Evolutionary conservation across 495 filamentous ascomycete species (phyloP), one percentile per base, ranked within the genome.

Genomic region (Trichoderma reesei): DNA sequence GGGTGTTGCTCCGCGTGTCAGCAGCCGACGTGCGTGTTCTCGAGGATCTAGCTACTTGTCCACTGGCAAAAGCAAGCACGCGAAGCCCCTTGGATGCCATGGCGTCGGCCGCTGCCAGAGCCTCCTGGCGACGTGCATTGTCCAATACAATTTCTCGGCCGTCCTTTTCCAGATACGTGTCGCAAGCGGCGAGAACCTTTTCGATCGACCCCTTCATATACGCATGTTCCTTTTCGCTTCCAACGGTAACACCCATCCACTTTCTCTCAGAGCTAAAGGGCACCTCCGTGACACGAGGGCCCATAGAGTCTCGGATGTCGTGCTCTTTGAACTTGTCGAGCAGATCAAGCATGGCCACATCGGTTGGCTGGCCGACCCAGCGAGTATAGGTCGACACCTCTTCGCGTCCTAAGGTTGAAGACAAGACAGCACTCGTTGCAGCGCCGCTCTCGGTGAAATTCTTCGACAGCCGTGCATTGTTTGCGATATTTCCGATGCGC

Each of bases 221-320:
- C 13, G 89, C 92, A 64, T 89, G 83, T 68, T 93, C 87, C 69
- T 79, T 83, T 34, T 82, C 79, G 60, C 67, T 73, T 38, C 87
- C 86, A 67, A 96, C 91, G 2, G 90, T 85, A 14, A 96, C 92
- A 41, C 94, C 94, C 94, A 98, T 99, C 93, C 94, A 99, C 75
- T 97, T 99, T 59, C 91, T 85, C 69, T 97, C 92, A 1, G 94
- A 98, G 70, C 91, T 96, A 71, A 99, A 99, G 0, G 94, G 92
- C 1, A 89, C 91, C 71, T 98, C 94, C 31, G 85, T 83, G 18
- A 86, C 83, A 41, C 92, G 86, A 37, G 82, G 83, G 42, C 90
- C 89, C 63, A 96, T 86, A 14, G 88, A 85, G 42, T 96, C 89
- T 54, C 94, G 85, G 26, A 93, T 85, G 76, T 99, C 94, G 59